Conservation (phyloP, 2,329 filamentous ascomycete species). For the Coleophoma crateriformis region DNA sequence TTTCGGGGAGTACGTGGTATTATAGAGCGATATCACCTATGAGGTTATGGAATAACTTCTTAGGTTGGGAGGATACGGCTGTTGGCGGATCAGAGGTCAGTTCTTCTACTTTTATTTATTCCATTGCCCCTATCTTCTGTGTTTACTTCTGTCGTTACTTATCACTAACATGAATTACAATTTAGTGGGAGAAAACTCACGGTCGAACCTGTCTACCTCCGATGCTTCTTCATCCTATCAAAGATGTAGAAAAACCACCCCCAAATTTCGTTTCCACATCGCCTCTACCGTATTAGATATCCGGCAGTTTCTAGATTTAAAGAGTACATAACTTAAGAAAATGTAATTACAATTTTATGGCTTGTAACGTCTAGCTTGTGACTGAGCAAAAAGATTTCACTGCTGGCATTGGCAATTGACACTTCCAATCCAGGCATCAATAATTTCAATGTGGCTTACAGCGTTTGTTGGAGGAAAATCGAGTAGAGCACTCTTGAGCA, state of each 20-base stretch:
- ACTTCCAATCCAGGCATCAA: too few species aligned
- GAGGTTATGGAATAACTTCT: slow-evolving; percentile 57
- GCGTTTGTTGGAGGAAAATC: too few species aligned
- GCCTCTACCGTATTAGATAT: slow-evolving; percentile 28
- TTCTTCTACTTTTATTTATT: not conserved
- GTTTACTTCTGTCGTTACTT: too few species aligned
- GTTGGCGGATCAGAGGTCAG: slow-evolving; percentile 40
- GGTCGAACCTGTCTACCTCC: slow-evolving; percentile 54
- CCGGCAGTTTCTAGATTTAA: too few species aligned
- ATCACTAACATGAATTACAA: too few species aligned
- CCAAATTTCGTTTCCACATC: slow-evolving; percentile 37
- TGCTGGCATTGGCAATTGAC: too few species aligned
- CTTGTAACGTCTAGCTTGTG: too few species aligned
- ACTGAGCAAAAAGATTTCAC: too few species aligned
- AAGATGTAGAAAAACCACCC: slow-evolving; percentile 47
- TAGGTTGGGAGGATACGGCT: slow-evolving; percentile 51
- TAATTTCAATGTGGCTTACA: too few species aligned
- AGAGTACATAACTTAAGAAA: too few species aligned
- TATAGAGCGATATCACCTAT: slow-evolving; percentile 52
- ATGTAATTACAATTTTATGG: too few species aligned
- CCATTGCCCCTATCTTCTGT: not conserved
- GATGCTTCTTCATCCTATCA: slow-evolving; percentile 54
- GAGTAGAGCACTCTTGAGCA: too few species aligned
- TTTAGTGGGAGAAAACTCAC: slow-evolving; percentile 47
- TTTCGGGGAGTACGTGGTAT: slow-evolving; percentile 56